Evolutionary conservation across 768 basidiomycete genomes (phyloP).

Genomic region (Pleurotus pulmonarius): DNA sequence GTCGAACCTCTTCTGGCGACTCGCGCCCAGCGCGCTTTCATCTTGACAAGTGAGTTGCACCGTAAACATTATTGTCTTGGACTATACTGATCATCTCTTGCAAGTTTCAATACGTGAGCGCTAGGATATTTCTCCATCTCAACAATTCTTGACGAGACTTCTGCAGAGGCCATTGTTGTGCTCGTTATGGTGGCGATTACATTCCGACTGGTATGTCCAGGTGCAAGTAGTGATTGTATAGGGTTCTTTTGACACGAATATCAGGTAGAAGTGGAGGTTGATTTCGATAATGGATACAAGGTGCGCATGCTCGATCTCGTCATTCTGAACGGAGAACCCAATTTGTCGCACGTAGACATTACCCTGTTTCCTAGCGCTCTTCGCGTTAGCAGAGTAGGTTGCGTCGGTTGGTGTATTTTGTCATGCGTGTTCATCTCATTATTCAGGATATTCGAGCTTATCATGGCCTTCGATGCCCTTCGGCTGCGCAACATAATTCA

Average conservation of each 20-base stretch:
- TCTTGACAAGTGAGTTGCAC: slow-evolving; percentile 56
- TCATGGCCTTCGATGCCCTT: slow-evolving; percentile 83
- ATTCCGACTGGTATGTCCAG: slow-evolving; percentile 54
- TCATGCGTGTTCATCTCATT: slow-evolving; percentile 6
- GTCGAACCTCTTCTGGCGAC: slow-evolving; percentile 71
- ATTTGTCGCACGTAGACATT: slow-evolving; percentile 1
- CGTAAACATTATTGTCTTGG: no score
- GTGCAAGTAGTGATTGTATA: neutral
- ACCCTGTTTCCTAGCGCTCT: slow-evolving; percentile 67
- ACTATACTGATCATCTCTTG: slow-evolving; percentile 8
- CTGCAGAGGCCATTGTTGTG: slow-evolving; percentile 69
- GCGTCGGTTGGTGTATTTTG: neutral
- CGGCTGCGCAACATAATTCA: slow-evolving; percentile 77
- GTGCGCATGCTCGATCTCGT: slow-evolving; percentile 22
- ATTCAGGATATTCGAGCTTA: slow-evolving; percentile 70
- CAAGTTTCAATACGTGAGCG: slow-evolving; percentile 60
- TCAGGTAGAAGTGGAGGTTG: slow-evolving; percentile 51
- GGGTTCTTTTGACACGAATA: slow-evolving; percentile 1
- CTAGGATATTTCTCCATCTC: neutral
- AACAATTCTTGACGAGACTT: neutral
- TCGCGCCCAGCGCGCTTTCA: slow-evolving; percentile 67
- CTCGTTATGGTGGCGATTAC: slow-evolving; percentile 71
- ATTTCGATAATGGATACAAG: slow-evolving; percentile 49
- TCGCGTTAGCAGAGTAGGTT: slow-evolving; percentile 75
- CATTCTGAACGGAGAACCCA: neutral